Evolutionary conservation across 257 asterid genomes (phyloP), one percentile per base, ranked within the genome.

Genomic region (Agastache rugosa): DNA sequence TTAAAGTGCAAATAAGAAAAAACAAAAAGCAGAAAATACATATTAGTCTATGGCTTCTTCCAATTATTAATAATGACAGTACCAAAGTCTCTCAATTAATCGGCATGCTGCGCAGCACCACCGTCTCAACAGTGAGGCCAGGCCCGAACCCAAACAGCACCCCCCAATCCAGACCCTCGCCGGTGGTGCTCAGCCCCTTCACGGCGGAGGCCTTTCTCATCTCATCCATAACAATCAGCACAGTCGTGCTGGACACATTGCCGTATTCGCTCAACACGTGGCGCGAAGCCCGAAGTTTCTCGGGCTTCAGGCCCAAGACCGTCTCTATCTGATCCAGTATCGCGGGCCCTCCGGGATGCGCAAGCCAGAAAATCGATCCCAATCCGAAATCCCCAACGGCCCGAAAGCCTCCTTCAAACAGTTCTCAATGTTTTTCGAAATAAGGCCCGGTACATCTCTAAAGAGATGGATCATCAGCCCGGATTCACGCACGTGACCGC

Each of bases 141-240:
- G 66, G 66, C 44, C 66, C 37, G 37, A 56, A 56, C 63, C 63
- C 63, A 8, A 56, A 56, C 1, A 56, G 63, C 63, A 56, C 63
- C 10, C 66, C 42, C 22, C 11, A 14, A 6, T 60, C 66, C 4
- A 27, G 66, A 5, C 66, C 66, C 66, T 60, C 66, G 1, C 66
- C 66, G 22, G 66, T 60, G 44, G 66, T 29, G 66, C 12, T 5
- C 44, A 0, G 66, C 42, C 66, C 42, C 5, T 60, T 44, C 12
- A 0, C 1, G 42, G 66, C 66, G 44, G 66, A 60, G 41, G 41
- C 16, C 22, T 60, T 60, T 44, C 66, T 60, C 42, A 60, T 60
- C 7, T 60, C 66, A 15, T 60, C 66, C 66, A 60, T 29, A 4
- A 29, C 16, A 2, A 60, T 11, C 22, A 60, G 42, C 66, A 60